A percentile compares a stretch with the other conserved stretches of the same genome.
These are phyloP conservation scores for Coccomyxa sp. DNA, from an alignment of 139 green algal genomes.

Conservation along the genomic window DNA sequence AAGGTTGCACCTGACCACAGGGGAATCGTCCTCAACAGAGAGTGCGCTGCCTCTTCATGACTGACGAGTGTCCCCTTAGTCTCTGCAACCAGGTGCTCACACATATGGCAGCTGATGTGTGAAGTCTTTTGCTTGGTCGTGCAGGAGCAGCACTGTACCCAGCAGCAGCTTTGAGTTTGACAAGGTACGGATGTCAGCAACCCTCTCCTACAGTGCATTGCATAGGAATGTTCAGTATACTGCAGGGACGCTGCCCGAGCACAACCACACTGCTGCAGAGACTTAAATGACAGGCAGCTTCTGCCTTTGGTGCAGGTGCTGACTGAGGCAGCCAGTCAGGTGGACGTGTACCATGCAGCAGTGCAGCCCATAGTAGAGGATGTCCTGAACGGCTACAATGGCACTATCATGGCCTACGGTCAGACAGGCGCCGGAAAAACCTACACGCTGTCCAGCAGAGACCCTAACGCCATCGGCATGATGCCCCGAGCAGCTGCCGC, in stretches of 20 bases:
- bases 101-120: neutral
- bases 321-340: conserved; percentile 41
- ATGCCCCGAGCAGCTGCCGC: conserved; percentile 68
- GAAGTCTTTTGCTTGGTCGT: neutral
- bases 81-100: neutral
- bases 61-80: neutral
- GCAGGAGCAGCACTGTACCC: conserved; percentile 10
- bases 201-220: neutral
- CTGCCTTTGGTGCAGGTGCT: conserved; percentile 37
- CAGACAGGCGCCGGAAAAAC: conserved; percentile 80
- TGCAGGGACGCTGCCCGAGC: neutral
- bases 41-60: conserved; percentile 17
- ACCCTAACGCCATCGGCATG: conserved; percentile 68
- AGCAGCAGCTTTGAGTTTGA: conserved; percentile 44
- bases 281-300: neutral
- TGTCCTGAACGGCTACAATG: conserved; percentile 79
- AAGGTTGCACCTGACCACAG: conserved; percentile 8
- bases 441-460: conserved; percentile 66
- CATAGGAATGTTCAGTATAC: neutral
- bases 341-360: conserved; percentile 64
- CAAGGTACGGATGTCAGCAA: conserved; percentile 5
- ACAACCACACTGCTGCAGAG: neutral
- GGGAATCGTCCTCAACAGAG: conserved; percentile 21
- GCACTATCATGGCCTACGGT: conserved; percentile 80
- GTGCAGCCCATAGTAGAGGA: conserved; percentile 63